Conservation (phyloP, 495 filamentous ascomycete genomes). For the Trypethelium eluteriae region DNA sequence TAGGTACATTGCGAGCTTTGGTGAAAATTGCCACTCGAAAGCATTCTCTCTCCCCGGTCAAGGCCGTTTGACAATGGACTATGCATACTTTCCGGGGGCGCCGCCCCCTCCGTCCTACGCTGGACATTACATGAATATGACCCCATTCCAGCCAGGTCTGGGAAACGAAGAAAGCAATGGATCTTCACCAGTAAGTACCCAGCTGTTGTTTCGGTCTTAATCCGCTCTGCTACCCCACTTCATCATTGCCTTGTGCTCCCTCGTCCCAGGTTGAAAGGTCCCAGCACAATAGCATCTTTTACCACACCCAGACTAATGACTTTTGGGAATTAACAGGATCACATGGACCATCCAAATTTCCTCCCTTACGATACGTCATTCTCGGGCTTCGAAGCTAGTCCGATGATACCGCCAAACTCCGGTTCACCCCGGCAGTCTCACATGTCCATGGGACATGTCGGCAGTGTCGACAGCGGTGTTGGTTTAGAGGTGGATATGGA, state of each 20-base stretch:
- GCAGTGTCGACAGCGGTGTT: conserved; percentile 24
- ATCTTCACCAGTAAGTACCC: conserved; percentile 5
- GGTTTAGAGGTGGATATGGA: conserved; percentile 20
- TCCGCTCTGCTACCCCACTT: not conserved
- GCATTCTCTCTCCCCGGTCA: not conserved
- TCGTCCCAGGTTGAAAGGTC: not conserved
- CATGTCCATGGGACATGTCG: conserved; percentile 17
- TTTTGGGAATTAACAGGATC: conserved; percentile 2
- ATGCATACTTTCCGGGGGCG: not conserved
- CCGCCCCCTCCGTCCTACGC: conserved; percentile 3
- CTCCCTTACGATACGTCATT: conserved; percentile 1
- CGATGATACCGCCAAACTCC: conserved; percentile 16
- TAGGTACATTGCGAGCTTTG: not conserved
- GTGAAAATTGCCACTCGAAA: not conserved
- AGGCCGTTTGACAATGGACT: not conserved
- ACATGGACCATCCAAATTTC: conserved; percentile 9
- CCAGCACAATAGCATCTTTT: not conserved
- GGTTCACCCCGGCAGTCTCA: conserved; percentile 18
- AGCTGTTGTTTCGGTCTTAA: not conserved
- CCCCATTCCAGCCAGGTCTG: not conserved
- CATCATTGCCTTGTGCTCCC: not conserved
- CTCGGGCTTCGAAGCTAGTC: not conserved
- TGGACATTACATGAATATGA: conserved; percentile 5
- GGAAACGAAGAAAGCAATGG: not conserved
- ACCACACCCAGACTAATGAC: not conserved